Conservation (phyloP, 2,329 filamentous ascomycete genomes). For the Exophiala spinifera region DNA sequence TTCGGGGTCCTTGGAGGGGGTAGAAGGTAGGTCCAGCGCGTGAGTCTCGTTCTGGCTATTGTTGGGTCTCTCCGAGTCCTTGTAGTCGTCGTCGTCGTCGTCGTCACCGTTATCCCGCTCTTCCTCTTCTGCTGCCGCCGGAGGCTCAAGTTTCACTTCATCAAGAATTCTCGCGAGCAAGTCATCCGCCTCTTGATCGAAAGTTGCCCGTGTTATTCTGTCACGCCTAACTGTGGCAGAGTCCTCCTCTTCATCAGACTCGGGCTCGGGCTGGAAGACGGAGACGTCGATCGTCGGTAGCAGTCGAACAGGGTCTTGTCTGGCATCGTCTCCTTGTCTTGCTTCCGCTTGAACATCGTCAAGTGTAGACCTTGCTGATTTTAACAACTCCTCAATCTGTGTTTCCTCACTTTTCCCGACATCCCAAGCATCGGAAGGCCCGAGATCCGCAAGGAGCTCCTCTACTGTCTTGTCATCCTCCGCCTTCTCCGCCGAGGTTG, state of each 20-base stretch:
- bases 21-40: constrained; percentile 20
- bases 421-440: constrained; percentile 31
- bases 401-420: constrained; percentile 26
- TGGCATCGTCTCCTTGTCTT: constrained; percentile 7
- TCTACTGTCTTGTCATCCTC: constrained; percentile 32
- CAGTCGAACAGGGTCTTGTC: background rate
- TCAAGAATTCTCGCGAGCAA: constrained; percentile 33
- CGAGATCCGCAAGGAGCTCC: constrained; percentile 34
- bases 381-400: constrained; percentile 30
- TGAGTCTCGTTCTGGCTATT: no score
- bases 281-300: constrained; percentile 24
- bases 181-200: constrained; percentile 32
- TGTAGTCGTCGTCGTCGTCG: no score
- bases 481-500: constrained; percentile 8
- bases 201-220: constrained; percentile 8
- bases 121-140: constrained; percentile 1
- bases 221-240: background rate
- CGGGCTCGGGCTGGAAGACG: constrained; percentile 22
- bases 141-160: constrained; percentile 27
- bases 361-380: constrained; percentile 27
- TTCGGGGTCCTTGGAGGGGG: constrained; percentile 24
- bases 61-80: no score
- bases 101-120: background rate
- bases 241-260: constrained; percentile 21
- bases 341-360: constrained; percentile 8